phyloP scores from a whole-genome alignment of 2,329 filamentous ascomycete species.

The Penicillium palitans region DNA sequence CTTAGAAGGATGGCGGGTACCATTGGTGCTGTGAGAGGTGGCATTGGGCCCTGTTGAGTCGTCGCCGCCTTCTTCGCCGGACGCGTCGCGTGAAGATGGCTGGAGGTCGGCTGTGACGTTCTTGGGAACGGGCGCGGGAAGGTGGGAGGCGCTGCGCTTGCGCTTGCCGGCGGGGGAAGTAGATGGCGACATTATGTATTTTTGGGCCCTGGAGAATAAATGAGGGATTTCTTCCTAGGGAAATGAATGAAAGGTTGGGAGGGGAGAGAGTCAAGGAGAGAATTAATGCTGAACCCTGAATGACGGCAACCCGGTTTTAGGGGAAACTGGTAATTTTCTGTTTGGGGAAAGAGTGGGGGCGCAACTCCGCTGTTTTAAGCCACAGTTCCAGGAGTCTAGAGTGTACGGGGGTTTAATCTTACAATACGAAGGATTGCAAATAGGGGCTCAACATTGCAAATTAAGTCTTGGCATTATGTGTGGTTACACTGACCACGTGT shows the following conservation, averaged over 20 bases:
- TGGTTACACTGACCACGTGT: slow-evolving; percentile 10
- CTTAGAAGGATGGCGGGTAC: slow-evolving; percentile 62
- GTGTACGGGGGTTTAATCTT: neutral
- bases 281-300: slow-evolving; percentile 16
- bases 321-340: slow-evolving; percentile 13
- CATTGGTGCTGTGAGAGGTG: neutral
- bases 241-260: slow-evolving; percentile 8
- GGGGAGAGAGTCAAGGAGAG: slow-evolving; percentile 4
- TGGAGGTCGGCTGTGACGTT: slow-evolving; percentile 60
- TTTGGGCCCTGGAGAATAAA: slow-evolving; percentile 8
- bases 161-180: slow-evolving; percentile 66
- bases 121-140: slow-evolving; percentile 51
- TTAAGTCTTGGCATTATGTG: neutral
- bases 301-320: slow-evolving; percentile 14
- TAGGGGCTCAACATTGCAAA: neutral
- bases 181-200: slow-evolving; percentile 59
- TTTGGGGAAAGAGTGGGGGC: slow-evolving; percentile 12
- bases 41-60: slow-evolving; percentile 61
- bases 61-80: slow-evolving; percentile 71
- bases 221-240: slow-evolving; percentile 7
- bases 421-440: slow-evolving; percentile 8
- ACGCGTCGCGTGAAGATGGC: slow-evolving; percentile 78
- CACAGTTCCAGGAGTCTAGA: neutral
- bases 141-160: slow-evolving; percentile 63
- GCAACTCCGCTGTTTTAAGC: neutral